Conservation (phyloP, 768 basidiomycete genomes). For the Tricholoma matsutake region DNA sequence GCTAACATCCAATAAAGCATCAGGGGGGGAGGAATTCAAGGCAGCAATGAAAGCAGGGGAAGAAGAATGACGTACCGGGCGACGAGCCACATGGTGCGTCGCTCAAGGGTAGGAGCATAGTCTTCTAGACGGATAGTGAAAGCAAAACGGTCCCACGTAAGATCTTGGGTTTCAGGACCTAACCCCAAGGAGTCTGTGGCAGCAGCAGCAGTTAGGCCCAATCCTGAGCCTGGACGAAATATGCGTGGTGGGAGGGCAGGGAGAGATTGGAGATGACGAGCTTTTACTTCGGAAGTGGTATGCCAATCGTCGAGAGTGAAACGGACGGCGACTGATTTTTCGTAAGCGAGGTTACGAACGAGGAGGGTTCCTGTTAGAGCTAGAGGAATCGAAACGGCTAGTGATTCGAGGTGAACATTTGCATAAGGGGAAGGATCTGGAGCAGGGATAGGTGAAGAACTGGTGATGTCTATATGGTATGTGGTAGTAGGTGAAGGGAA, state of each 20-base stretch:
- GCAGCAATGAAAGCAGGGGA: background rate
- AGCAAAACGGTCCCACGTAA: constrained; percentile 54
- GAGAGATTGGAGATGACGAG: constrained; percentile 44
- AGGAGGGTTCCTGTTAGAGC: constrained; percentile 72
- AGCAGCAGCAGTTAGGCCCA: background rate
- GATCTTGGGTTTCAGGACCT: background rate
- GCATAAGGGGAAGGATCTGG: constrained; percentile 16
- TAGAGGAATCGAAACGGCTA: constrained; percentile 14
- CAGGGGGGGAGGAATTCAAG: constrained; percentile 1
- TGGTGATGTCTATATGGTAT: constrained; percentile 20
- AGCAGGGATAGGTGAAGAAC: constrained; percentile 27
- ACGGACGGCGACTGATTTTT: constrained; percentile 80
- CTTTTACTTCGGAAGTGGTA: constrained; percentile 82
- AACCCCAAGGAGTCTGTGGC: no score
- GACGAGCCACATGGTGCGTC: constrained; percentile 59
- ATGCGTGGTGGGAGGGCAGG: constrained; percentile 26
- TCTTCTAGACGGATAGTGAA: constrained; percentile 74
- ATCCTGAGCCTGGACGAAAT: constrained; percentile 13
- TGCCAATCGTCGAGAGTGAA: constrained; percentile 96
- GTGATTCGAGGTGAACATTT: constrained; percentile 32
- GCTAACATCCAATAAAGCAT: constrained; percentile 21
- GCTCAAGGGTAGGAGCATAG: constrained; percentile 47
- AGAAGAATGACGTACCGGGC: constrained; percentile 40
- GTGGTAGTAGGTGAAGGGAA: constrained; percentile 21
- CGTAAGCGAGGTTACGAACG: constrained; percentile 82